These are phyloP conservation scores for Barbarea vulgaris DNA, from an alignment of 345 rosid species.

Conservation along the genomic window DNA sequence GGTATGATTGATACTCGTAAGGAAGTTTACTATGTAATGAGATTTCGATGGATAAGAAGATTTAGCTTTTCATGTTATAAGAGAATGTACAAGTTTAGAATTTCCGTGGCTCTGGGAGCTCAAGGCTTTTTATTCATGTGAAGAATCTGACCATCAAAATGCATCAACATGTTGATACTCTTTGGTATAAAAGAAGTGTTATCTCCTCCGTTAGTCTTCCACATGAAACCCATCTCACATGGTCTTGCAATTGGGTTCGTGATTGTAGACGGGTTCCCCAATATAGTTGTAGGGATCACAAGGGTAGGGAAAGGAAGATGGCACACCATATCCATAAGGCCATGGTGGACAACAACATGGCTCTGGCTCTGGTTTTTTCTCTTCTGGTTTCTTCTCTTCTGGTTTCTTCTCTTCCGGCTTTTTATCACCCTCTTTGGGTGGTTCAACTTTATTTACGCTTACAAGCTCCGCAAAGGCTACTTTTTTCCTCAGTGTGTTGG, in stretches of 20 bases:
- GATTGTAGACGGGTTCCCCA: conserved; percentile 39
- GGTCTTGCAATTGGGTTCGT: conserved; percentile 34
- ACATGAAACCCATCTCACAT: conserved; percentile 22
- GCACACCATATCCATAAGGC: conserved; percentile 36
- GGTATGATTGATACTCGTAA: conserved; percentile 5
- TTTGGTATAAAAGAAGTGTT: neutral
- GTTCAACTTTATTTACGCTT: conserved; percentile 41
- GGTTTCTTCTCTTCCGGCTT: conserved; percentile 28
- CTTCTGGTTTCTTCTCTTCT: conserved; percentile 1
- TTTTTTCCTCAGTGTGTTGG: conserved; percentile 28
- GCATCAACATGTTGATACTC: conserved; percentile 5
- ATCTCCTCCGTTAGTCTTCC: conserved; percentile 20
- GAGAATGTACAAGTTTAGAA: conserved; percentile 1
- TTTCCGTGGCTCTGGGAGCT: conserved; percentile 1
- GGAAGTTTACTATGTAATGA: conserved; percentile 17
- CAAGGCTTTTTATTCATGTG: conserved; percentile 24
- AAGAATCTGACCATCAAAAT: conserved; percentile 18
- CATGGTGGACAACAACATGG: conserved; percentile 30
- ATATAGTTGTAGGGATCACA: conserved; percentile 30
- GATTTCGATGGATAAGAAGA: conserved; percentile 22
- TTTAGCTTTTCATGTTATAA: conserved; percentile 30
- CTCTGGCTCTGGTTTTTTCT: conserved; percentile 19
- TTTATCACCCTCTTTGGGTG: conserved; percentile 36
- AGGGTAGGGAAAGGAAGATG: conserved; percentile 34
- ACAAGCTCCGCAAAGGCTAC: conserved; percentile 41